Evolutionary conservation across 768 basidiomycete genomes (phyloP).

Genomic region (Auricularia sp.): DNA sequence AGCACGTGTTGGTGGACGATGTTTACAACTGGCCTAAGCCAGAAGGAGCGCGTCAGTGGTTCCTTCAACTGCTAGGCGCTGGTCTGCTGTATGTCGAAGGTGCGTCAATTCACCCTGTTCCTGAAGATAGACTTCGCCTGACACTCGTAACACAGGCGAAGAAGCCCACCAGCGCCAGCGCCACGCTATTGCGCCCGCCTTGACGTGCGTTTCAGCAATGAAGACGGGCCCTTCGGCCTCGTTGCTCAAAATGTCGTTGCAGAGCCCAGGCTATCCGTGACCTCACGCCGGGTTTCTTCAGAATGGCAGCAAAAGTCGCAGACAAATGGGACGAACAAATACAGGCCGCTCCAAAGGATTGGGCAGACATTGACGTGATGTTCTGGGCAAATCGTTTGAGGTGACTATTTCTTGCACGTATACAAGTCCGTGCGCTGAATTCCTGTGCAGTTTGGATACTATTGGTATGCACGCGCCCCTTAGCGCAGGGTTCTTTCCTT

Average conservation of each 20-base stretch:
- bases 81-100: constrained; percentile 63
- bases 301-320: constrained; percentile 9
- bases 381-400: constrained; percentile 9
- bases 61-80: constrained; percentile 48
- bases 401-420: no score
- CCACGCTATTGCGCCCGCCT: constrained; percentile 5
- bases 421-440: no score
- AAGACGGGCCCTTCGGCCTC: no score
- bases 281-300: constrained; percentile 11
- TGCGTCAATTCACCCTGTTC: constrained; percentile 9
- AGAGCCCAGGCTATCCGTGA: constrained; percentile 8
- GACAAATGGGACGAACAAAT: constrained; percentile 9
- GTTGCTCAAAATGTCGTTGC: background rate
- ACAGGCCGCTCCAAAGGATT: constrained; percentile 7
- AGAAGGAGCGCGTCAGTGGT: constrained; percentile 54
- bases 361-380: constrained; percentile 9
- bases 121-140: background rate
- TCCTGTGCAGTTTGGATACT: constrained; percentile 8
- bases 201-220: background rate
- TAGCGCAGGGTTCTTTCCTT: background rate
- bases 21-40: constrained; percentile 55
- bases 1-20: constrained; percentile 44
- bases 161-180: constrained; percentile 10
- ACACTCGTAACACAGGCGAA: constrained; percentile 2
- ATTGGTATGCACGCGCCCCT: constrained; percentile 11